Conservation (phyloP, 2,329 filamentous ascomycete genomes). For the Aspergillus caelatus region DNA sequence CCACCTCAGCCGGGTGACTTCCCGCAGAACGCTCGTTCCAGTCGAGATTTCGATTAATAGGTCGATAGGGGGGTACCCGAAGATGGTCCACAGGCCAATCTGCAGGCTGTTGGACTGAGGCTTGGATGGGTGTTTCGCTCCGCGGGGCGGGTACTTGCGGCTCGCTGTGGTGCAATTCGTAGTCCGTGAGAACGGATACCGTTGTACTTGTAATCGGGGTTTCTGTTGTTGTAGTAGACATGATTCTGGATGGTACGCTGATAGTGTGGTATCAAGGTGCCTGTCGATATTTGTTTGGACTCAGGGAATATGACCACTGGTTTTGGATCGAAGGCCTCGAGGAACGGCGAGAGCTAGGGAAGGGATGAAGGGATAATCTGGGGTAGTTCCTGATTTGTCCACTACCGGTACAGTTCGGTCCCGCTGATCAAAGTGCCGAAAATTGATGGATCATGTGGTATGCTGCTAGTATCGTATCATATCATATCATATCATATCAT, state of each 20-base stretch:
- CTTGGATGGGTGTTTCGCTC: background rate
- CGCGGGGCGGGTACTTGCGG: slow-evolving; percentile 3
- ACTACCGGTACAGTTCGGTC: background rate
- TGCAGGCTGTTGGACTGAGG: slow-evolving; percentile 13
- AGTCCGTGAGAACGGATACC: slow-evolving; percentile 30
- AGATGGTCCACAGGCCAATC: slow-evolving; percentile 54
- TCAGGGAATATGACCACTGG: background rate
- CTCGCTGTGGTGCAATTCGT: slow-evolving; percentile 30
- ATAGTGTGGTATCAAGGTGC: background rate
- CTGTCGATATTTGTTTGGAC: background rate
- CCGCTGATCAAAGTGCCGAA: background rate
- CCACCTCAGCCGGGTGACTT: slow-evolving; percentile 47
- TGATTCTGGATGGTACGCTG: background rate
- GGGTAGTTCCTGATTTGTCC: background rate
- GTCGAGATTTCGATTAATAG: slow-evolving; percentile 49
- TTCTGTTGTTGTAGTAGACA: slow-evolving; percentile 16
- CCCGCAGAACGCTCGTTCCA: slow-evolving; percentile 48
- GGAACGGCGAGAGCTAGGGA: background rate
- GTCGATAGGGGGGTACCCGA: slow-evolving; percentile 52
- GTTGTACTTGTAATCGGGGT: slow-evolving; percentile 17
- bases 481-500: background rate
- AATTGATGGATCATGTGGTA: background rate
- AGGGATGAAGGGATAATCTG: background rate
- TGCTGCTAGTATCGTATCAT: background rate
- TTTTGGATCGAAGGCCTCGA: background rate